Percentiles rank a stretch among this genome's conserved stretches.
These are phyloP conservation scores for Tuctoria greenei DNA, from an alignment of 176 grass and related monocot species.

Conservation along the genomic window DNA sequence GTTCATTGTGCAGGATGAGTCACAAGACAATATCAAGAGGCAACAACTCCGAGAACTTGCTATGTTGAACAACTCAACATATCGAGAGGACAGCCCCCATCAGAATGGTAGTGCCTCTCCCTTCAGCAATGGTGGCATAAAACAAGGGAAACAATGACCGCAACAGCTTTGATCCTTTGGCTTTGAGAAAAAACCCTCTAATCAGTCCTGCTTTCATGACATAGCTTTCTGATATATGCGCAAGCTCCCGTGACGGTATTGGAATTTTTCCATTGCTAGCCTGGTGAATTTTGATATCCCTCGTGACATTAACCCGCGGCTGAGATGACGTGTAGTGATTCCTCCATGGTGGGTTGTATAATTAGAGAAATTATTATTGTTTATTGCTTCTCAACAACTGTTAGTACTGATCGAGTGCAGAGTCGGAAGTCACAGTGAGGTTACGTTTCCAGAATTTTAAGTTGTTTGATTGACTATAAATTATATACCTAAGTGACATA, in stretches of 20 bases:
- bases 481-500: not conserved
- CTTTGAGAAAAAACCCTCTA: not conserved
- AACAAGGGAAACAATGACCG: constrained; percentile 41
- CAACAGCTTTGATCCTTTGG: not conserved
- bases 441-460: constrained; percentile 8
- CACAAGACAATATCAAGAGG: constrained; percentile 72
- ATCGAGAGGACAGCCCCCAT: constrained; percentile 58
- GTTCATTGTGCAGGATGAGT: constrained; percentile 59
- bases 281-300: constrained; percentile 40
- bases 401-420: constrained; percentile 32
- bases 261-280: constrained; percentile 14
- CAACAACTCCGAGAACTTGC: constrained; percentile 76
- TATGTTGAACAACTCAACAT: constrained; percentile 58
- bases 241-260: constrained; percentile 9
- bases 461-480: constrained; percentile 17
- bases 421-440: not conserved
- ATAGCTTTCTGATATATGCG: constrained; percentile 31
- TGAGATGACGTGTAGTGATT: constrained; percentile 36
- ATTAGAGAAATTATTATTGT: constrained; percentile 4
- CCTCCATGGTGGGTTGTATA: constrained; percentile 30
- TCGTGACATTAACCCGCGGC: constrained; percentile 25
- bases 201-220: constrained; percentile 26
- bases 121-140: constrained; percentile 57
- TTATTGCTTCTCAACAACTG: constrained; percentile 5
- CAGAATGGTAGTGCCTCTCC: constrained; percentile 48